A percentile compares a stretch with the other conserved stretches of the same genome.
Conservation (phyloP, 1,284 basidiomycete species). For the Pascua guehoae region DNA sequence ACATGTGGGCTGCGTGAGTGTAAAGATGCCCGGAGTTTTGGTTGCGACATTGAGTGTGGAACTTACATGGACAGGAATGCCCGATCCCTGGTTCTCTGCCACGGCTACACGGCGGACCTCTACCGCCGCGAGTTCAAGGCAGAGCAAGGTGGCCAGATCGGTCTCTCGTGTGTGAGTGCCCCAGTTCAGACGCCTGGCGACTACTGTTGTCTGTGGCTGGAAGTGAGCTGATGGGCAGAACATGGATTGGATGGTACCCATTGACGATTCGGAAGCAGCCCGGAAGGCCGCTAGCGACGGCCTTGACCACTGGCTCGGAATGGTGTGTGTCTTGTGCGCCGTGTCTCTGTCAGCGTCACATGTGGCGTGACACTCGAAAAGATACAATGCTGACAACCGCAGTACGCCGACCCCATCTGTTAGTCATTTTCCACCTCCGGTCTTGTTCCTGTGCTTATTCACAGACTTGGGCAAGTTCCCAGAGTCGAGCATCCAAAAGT, state of each 20-base stretch:
- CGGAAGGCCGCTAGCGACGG: conserved; percentile 13
- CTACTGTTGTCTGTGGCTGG: too few relatives aligned
- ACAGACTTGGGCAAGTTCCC: conserved; percentile 4
- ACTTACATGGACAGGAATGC: conserved; percentile 1
- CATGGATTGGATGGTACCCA: conserved; percentile 27
- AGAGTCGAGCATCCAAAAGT: conserved; percentile 4
- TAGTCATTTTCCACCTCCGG: neutral
- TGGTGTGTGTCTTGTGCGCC: neutral
- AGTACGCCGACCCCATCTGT: conserved; percentile 32
- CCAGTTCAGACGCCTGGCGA: neutral
- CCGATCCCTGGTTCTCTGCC: conserved; percentile 20
- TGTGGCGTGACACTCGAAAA: too few relatives aligned
- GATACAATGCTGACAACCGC: neutral
- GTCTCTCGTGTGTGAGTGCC: conserved; percentile 20
- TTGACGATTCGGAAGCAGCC: conserved; percentile 23
- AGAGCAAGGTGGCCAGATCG: conserved; percentile 25
- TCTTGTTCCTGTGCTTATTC: too few relatives aligned
- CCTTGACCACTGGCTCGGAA: conserved; percentile 15
- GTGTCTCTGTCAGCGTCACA: too few relatives aligned
- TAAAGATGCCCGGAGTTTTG: too few relatives aligned
- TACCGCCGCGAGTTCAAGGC: conserved; percentile 24
- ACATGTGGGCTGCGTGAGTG: neutral
- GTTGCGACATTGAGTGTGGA: too few relatives aligned
- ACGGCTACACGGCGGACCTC: conserved; percentile 27
- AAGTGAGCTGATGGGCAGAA: conserved; percentile 16